These are phyloP conservation scores for Vigna reflexopilosa DNA, from an alignment of 306 rosid genomes.

Conservation along the genomic window DNA sequence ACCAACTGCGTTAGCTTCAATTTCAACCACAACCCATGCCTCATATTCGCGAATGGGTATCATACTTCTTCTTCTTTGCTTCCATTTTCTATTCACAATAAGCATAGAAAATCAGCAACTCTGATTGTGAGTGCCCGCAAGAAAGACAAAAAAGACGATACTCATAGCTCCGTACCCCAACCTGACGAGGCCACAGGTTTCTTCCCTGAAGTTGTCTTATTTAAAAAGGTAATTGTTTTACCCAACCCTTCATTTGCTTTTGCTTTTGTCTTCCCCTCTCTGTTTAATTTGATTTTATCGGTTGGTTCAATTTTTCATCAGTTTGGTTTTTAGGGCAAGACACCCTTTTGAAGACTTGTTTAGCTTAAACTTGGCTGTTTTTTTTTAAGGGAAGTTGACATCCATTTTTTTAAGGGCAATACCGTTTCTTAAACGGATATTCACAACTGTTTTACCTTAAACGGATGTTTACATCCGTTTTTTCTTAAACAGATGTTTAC, in stretches of 20 bases:
- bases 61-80: slow-evolving; percentile 41
- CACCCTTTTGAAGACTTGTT: slow-evolving; percentile 36
- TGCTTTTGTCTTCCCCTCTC: slow-evolving; percentile 23
- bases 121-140: slow-evolving; percentile 58
- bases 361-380: neutral
- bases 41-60: slow-evolving; percentile 37
- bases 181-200: slow-evolving; percentile 72
- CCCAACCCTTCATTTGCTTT: slow-evolving; percentile 4
- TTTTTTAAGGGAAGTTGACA: neutral
- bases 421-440: no score
- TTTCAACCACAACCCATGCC: slow-evolving; percentile 39
- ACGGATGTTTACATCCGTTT: no score
- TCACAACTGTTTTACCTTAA: no score
- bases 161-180: slow-evolving; percentile 64
- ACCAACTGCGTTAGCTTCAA: slow-evolving; percentile 35
- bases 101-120: slow-evolving; percentile 52
- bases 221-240: slow-evolving; percentile 67
- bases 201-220: slow-evolving; percentile 94
- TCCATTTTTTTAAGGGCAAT: no score
- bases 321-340: slow-evolving; percentile 5
- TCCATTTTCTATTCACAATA: slow-evolving; percentile 46
- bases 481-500: no score
- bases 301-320: neutral
- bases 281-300: neutral
- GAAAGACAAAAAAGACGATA: slow-evolving; percentile 62